These are phyloP conservation scores for Yamadazyma kanchanaburiensis DNA, from an alignment of 1,139 yeast species.

Conservation along the genomic window DNA sequence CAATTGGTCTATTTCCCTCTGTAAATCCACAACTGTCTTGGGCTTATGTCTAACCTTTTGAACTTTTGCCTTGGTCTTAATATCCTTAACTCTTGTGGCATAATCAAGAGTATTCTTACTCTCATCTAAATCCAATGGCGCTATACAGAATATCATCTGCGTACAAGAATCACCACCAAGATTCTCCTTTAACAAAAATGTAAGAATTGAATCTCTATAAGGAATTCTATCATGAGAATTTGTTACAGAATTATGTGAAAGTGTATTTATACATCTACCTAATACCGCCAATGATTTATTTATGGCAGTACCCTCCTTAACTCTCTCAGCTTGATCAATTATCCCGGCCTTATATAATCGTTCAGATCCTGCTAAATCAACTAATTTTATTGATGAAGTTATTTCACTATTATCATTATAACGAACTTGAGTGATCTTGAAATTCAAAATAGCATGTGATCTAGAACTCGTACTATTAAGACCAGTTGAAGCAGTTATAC, in stretches of 20 bases:
- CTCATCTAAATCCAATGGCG: constrained; percentile 76
- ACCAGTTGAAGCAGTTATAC: constrained; percentile 68
- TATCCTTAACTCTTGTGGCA: constrained; percentile 71
- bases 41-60: no score
- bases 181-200: constrained; percentile 70
- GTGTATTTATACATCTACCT: constrained; percentile 67
- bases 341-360: constrained; percentile 62
- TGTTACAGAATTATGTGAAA: constrained; percentile 30
- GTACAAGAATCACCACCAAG: constrained; percentile 75
- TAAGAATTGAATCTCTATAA: constrained; percentile 68
- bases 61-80: constrained; percentile 59
- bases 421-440: constrained; percentile 59
- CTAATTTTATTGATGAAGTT: constrained; percentile 67
- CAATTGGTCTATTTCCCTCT: no score
- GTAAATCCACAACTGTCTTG: no score
- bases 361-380: constrained; percentile 83
- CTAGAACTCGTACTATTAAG: constrained; percentile 71
- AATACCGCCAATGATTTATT: constrained; percentile 73
- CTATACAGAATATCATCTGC: constrained; percentile 71
- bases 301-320: constrained; percentile 72
- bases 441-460: constrained; percentile 74
- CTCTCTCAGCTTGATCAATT: constrained; percentile 53
- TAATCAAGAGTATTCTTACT: constrained; percentile 70
- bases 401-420: no score
- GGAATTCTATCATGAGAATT: constrained; percentile 39